Evolutionary conservation across 345 rosid genomes (phyloP), one percentile per base, ranked within the genome.

Genomic region (Leavenworthia alabamica): DNA sequence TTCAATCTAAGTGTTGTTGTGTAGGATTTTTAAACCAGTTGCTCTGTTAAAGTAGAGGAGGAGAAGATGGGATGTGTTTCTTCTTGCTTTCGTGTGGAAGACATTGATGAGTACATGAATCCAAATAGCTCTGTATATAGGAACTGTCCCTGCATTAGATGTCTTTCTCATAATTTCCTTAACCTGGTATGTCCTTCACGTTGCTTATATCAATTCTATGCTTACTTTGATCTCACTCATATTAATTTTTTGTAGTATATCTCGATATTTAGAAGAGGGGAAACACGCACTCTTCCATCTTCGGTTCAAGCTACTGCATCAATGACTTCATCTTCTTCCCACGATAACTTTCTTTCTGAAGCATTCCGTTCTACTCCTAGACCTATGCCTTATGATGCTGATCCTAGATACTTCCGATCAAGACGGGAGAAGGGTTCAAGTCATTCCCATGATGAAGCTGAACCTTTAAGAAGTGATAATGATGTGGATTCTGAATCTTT

Each of bases 331-430:
- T 71, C 96, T 56, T 52, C 89, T 17, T 83, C 95, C 5, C 83
- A 74, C 32, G 96, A 85, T 67, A 83, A 83, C 83, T 85, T 93
- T 72, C 83, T 92, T 16, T 81, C 96, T 64, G 94, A 85, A 68
- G 88, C 83, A 70, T 86, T 74, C 62, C 88, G 78, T 33, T 85
- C 98, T 77, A 89, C 96, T 67, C 98, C 98, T 41, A 81, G 93
- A 77, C 96, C 98, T 31, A 57, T 92, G 77, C 98, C 98, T 73
- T 92, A 89, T 74, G 96, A 92, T 69, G 81, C 74, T 12, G 91
- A 86, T 67, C 86, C 95, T 50, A 82, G 98, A 77, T 76, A 77
- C 56, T 65, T 73, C 19, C 66, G 75, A 45, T 67, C 90, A 53
- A 80, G 89, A 54, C 78, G 73, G 31, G 98, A 89, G 75, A 89